Base-by-base conservation (phyloP, 345 rosid species). In the Adansonia digitata region DNA sequence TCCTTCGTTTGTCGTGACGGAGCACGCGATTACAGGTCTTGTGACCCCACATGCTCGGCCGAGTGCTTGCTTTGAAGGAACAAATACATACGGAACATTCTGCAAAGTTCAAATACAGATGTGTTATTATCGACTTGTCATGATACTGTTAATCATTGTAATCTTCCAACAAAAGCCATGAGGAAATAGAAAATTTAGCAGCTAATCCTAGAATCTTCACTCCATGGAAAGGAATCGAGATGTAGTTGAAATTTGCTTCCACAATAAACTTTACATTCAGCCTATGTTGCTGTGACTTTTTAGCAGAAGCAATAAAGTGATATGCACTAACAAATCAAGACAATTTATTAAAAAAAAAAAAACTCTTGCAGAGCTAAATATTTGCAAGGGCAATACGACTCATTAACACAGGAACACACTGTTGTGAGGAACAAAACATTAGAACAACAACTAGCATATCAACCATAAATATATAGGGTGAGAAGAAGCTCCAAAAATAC, bases 11-110 rank as follows among this genome's bases (percentile, higher is more conserved):
- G 96, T 72, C 13, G 91, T 90, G 55, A 95, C 97, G 0, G 99
- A 95, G 75, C 91, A 86, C 49, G 99, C 88, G 42, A 95, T 95
- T 51, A 93, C 99, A n/a, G 98, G 87, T 80, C 97, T 91, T 66
- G 98, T 91, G 66, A 93, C 98, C 27, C 99, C 99, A 7, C 97
- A 93, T 4, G 98, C 99, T 76, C 99, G 84, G 69, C 98, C 99
- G 74, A 93, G 97, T 7, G 97, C 96, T 86, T 90, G 90, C 80
- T 93, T 95, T 71, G 98, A 95, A 26, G 97, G 96, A 14, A 95
- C 99, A 88, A 95, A 95, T 39, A 95, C 99, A 72, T 95, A 95
- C 0, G 97, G 98, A 27, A 93, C 99, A 77, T 95, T 95, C 99
- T 95, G 85, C 85, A 74, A 78, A 82, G 68, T 43, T 10, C 10